Conservation (phyloP, 176 grass and related monocot species). For the Cocos nucifera region DNA sequence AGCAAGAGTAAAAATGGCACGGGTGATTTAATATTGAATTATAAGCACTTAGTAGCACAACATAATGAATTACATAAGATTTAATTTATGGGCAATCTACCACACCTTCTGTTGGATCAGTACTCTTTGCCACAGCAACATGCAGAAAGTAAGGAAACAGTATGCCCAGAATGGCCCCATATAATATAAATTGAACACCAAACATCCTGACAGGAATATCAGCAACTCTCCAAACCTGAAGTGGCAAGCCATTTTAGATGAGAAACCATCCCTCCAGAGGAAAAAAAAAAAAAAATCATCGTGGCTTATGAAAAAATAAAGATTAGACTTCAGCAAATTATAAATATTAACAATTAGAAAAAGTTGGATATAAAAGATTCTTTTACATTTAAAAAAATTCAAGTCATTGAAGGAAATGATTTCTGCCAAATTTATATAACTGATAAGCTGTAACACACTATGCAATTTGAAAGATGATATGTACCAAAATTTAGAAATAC, state of each 20-base stretch:
- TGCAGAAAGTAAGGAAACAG: slow-evolving; percentile 28
- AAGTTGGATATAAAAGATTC: too few species aligned
- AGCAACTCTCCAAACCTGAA: not conserved
- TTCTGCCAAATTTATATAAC: too few species aligned
- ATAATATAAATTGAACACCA: slow-evolving; percentile 1
- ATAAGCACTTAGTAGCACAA: not conserved
- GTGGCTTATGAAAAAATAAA: not conserved
- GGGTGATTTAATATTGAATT: not conserved
- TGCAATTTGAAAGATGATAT: too few species aligned
- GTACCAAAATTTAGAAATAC: too few species aligned
- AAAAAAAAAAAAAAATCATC: not conserved
- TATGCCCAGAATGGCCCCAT: slow-evolving; percentile 25
- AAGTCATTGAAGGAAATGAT: too few species aligned
- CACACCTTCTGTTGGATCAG: slow-evolving; percentile 70
- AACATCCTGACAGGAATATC: slow-evolving; percentile 1
- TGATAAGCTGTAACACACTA: too few species aligned
- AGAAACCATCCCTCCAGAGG: not conserved
- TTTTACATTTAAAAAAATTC: too few species aligned
- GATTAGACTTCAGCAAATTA: not conserved
- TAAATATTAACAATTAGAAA: too few species aligned
- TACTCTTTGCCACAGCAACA: slow-evolving; percentile 32
- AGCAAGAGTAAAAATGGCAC: not conserved
- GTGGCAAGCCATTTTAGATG: not conserved
- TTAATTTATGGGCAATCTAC: not conserved
- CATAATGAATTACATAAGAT: not conserved